Conservation (phyloP, 495 filamentous ascomycete genomes). For the Xylaria grammica region DNA sequence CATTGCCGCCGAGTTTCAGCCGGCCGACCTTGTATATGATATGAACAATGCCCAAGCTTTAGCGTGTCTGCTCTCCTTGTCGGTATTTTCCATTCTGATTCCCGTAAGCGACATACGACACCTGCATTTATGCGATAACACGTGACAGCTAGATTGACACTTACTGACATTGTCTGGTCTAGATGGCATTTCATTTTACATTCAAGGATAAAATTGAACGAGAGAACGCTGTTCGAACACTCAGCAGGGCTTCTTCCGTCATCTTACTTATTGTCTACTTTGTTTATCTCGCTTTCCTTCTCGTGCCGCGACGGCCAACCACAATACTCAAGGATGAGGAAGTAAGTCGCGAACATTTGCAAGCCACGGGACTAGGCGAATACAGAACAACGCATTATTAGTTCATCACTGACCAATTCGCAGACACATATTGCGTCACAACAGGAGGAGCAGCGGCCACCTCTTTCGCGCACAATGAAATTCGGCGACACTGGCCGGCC, state of each 20-base stretch:
- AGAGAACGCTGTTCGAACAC: slow-evolving; percentile 27
- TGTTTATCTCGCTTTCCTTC: slow-evolving; percentile 7
- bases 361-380: too few relatives aligned
- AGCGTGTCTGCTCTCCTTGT: slow-evolving; percentile 31
- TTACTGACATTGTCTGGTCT: neutral
- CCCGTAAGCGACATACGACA: slow-evolving; percentile 26
- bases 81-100: slow-evolving; percentile 34
- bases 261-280: slow-evolving; percentile 20
- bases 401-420: neutral
- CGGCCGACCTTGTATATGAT: slow-evolving; percentile 13
- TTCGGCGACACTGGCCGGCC: neutral
- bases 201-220: slow-evolving; percentile 24
- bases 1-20: slow-evolving; percentile 61
- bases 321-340: neutral
- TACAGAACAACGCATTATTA: neutral
- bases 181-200: slow-evolving; percentile 33
- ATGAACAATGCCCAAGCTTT: slow-evolving; percentile 30
- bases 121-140: neutral
- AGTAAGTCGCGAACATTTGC: neutral
- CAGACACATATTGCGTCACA: neutral
- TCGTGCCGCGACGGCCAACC: neutral
- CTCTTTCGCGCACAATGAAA: neutral
- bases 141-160: neutral
- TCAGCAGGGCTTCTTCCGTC: slow-evolving; percentile 26
- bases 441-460: neutral